Percentiles rank a stretch among this genome's conserved stretches.
Evolutionary conservation across 163 green algal species (phyloP).

Genomic region (Scenedesmus sp.): DNA sequence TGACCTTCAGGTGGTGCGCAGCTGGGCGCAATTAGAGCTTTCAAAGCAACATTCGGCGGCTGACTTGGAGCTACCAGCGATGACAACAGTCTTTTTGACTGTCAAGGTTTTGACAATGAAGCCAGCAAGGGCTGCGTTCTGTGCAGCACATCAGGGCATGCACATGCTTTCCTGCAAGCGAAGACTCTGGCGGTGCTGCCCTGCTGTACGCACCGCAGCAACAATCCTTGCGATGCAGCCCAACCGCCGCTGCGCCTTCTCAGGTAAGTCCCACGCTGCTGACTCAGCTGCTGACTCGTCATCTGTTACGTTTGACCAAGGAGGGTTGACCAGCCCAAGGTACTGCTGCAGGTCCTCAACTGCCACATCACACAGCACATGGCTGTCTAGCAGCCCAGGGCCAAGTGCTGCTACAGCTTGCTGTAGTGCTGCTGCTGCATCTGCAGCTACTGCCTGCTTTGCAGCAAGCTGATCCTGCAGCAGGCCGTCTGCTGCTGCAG

Average conservation of each 20-base stretch:
- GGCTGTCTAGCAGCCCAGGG: conserved; percentile 41
- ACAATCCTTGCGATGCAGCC: conserved; percentile 42
- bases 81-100: too few relatives aligned
- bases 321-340: conserved; percentile 32
- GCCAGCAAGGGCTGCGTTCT: too few relatives aligned
- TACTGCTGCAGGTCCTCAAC: conserved; percentile 53
- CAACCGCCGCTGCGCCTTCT: conserved; percentile 23
- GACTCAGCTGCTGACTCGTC: background rate
- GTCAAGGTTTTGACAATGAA: too few relatives aligned
- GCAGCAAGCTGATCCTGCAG: background rate
- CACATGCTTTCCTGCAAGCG: too few relatives aligned
- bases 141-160: too few relatives aligned
- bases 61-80: too few relatives aligned
- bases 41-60: too few relatives aligned
- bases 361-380: conserved; percentile 54
- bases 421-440: conserved; percentile 38
- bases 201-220: conserved; percentile 17
- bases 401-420: conserved; percentile 19
- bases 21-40: too few relatives aligned
- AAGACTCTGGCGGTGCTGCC: too few relatives aligned
- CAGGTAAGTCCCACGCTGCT: conserved; percentile 21
- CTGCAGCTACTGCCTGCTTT: background rate
- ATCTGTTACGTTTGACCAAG: conserved; percentile 14
- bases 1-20: too few relatives aligned
- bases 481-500: conserved; percentile 30